Percentiles rank a stretch among this genome's conserved stretches.
phyloP scores from a whole-genome alignment of 2,329 filamentous ascomycete species.

The Microcera coccophila region DNA sequence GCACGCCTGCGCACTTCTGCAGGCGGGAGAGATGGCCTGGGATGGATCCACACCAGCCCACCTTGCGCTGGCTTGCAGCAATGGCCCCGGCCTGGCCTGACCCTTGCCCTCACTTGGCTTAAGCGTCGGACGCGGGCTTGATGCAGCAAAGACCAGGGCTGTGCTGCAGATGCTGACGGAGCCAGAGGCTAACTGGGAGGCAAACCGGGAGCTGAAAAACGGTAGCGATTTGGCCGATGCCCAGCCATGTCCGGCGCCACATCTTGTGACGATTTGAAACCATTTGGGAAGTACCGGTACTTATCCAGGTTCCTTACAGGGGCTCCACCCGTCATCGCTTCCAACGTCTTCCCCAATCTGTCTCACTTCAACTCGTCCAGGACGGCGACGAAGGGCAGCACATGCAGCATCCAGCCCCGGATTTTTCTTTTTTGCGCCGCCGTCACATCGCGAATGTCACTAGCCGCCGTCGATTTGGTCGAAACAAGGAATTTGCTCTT shows the following conservation, averaged over 20 bases:
- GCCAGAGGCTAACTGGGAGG: background rate
- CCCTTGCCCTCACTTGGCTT: no score
- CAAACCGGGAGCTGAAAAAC: background rate
- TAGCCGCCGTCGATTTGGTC: background rate
- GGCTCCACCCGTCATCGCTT: background rate
- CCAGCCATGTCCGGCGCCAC: background rate
- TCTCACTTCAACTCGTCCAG: background rate
- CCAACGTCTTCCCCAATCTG: background rate
- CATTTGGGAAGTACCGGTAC: background rate
- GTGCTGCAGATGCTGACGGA: no score
- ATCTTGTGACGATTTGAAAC: background rate
- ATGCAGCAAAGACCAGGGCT: no score
- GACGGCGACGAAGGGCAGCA: no score
- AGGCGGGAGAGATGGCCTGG: background rate
- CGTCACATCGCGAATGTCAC: background rate
- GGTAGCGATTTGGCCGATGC: background rate
- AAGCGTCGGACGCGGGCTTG: no score
- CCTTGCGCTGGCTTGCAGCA: background rate
- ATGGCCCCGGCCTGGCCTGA: background rate
- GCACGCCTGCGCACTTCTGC: no score
- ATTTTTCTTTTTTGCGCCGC: background rate
- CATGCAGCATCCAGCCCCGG: no score
- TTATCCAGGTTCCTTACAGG: background rate
- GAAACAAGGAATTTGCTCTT: no score
- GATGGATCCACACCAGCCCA: background rate